Base-by-base conservation (phyloP, 352 stramenopile genomes). In the Phytophthora pistaciae region DNA sequence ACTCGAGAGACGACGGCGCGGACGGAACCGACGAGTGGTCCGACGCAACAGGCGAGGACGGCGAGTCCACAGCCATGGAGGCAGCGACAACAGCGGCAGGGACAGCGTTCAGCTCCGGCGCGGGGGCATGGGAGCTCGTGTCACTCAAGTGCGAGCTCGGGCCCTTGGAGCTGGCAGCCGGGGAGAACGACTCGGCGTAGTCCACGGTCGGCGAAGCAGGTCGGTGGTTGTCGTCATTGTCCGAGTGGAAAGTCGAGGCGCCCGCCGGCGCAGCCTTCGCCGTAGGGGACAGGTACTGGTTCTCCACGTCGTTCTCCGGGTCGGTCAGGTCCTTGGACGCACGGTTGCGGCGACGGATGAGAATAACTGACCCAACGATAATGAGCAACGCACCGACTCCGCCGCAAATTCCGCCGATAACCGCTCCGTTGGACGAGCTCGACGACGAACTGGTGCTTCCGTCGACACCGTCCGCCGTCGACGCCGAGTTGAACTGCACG, bases 301-400 rank as follows among this genome's bases (percentile, higher is more conserved):
- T 83, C 65, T 91, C 87, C 8, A 78, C 57, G 29, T 92, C 74
- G 38, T 78, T 78, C 75, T 58, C 77, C 31, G 75, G 70, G 23
- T 75, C 78, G n/a, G 82, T 55, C 10, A 74, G 25, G 42, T 82
- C 53, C 56, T 78, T 67, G 13, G 68, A 68, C 61, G 76, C 62
- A 72, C 64, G 53, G 62, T 83, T 87, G 42, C 86, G 86, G 61
- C 89, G 89, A 23, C 84, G 80, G 14, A 94, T 59, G 6, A 91
- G 77, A 42, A 96, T 83, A 60, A 95, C 72, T 1, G 85, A 91
- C 2, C 74, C 86, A 18, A 92, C 70, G 58, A 95, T 80, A n/a
- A 95, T 64, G 11, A 94, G 40, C 44, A 96, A 59, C 29, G 70
- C 87, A 21, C 31, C 84, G 27, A 85, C 48, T 18, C 60, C 74